Conservation (phyloP, 768 basidiomycete species). For the Macrolepiota albuminosa region DNA sequence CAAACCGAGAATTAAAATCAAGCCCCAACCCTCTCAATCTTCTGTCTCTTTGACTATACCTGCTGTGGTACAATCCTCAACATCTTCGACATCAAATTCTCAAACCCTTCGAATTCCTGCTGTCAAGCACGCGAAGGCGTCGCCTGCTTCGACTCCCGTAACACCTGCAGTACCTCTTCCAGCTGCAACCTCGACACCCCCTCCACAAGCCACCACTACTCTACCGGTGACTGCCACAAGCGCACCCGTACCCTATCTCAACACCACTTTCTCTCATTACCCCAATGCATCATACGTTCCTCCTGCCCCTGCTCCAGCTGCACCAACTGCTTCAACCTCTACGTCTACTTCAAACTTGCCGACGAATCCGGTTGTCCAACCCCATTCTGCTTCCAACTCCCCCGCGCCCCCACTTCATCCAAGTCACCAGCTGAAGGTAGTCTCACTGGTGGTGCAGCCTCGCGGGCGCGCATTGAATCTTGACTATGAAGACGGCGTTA, state of each 20-base stretch:
- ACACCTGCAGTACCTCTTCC: constrained; percentile 17
- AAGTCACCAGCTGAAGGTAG: constrained; percentile 45
- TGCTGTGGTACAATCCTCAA: constrained; percentile 11
- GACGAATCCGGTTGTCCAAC: constrained; percentile 18
- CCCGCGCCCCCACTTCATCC: constrained; percentile 33
- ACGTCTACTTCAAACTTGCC: constrained; percentile 19
- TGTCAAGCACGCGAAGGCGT: constrained; percentile 11
- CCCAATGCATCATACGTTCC: constrained; percentile 50
- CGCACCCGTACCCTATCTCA: constrained; percentile 29
- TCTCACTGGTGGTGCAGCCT: constrained; percentile 55
- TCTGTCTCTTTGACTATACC: constrained; percentile 16
- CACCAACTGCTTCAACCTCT: constrained; percentile 18
- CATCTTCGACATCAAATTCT: constrained; percentile 16
- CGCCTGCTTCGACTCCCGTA: constrained; percentile 17
- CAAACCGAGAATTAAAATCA: constrained; percentile 67
- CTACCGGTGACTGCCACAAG: constrained; percentile 21
- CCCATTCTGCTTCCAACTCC: constrained; percentile 32
- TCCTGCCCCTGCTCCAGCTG: constrained; percentile 20
- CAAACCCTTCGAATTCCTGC: constrained; percentile 36
- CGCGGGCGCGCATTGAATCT: constrained; percentile 52
- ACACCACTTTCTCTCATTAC: constrained; percentile 42
- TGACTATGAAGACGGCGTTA: constrained; percentile 67
- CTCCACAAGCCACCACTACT: constrained; percentile 19
- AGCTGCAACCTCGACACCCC: constrained; percentile 19
- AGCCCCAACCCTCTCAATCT: constrained; percentile 39